Conservation (phyloP, 2,329 filamentous ascomycete genomes). For the Hypoxylon sp. region DNA sequence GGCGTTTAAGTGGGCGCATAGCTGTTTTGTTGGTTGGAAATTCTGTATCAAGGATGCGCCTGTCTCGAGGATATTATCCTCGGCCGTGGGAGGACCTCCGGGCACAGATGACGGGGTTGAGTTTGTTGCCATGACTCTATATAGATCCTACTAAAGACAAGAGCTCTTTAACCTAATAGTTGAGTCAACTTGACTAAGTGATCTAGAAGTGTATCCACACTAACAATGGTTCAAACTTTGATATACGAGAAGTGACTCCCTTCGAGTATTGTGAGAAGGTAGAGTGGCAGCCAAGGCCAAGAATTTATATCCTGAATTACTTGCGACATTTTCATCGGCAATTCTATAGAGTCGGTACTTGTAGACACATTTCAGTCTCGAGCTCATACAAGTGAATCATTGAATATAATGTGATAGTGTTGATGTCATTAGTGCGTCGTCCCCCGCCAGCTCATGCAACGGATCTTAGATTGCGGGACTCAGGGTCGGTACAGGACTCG, state of each 20-base stretch:
- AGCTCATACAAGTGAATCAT: not conserved
- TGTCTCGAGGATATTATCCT: slow-evolving; percentile 72
- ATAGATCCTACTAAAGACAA: not conserved
- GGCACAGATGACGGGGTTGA: slow-evolving; percentile 53
- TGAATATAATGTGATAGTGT: slow-evolving; percentile 23
- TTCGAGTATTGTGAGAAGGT: not conserved
- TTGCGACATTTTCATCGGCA: not conserved
- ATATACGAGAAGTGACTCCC: not conserved
- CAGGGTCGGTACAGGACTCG: not conserved
- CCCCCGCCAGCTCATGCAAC: slow-evolving; percentile 32
- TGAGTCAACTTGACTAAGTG: not conserved
- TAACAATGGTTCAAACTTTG: not conserved
- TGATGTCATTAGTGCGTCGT: slow-evolving; percentile 46
- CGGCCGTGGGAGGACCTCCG: slow-evolving; percentile 67
- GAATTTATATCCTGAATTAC: slow-evolving; percentile 21
- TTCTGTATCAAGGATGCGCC: slow-evolving; percentile 74
- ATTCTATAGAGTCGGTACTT: slow-evolving; percentile 21
- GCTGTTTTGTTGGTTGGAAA: slow-evolving; percentile 79
- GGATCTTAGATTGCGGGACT: slow-evolving; percentile 17
- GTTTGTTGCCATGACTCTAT: slow-evolving; percentile 32
- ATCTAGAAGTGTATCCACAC: not conserved
- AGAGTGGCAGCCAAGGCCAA: not conserved
- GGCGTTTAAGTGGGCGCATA: slow-evolving; percentile 89
- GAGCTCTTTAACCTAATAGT: not conserved
- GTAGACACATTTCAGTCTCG: slow-evolving; percentile 12